A percentile compares a stretch with the other conserved stretches of the same genome.
phyloP scores from a whole-genome alignment of 225 moss, liverwort and hornwort species.

The Anthoceros angustus region DNA sequence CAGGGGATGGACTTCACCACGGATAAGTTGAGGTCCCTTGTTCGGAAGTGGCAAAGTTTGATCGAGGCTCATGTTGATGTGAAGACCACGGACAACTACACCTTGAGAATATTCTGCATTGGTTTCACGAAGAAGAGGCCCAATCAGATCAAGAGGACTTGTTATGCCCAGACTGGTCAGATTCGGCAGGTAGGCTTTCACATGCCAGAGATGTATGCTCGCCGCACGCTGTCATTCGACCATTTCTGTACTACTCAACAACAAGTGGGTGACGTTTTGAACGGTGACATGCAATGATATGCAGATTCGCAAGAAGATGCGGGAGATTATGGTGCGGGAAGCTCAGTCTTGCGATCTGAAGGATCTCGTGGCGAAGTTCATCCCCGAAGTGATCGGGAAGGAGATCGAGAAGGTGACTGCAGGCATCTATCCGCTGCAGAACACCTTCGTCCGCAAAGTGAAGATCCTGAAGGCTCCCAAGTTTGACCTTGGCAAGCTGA shows the following conservation, averaged over 20 bases:
- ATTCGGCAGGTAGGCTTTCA: constrained; percentile 27
- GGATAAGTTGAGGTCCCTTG: constrained; percentile 42
- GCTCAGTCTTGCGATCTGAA: constrained; percentile 37
- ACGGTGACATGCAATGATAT: background rate
- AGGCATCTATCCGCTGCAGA: constrained; percentile 48
- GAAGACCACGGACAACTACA: constrained; percentile 44
- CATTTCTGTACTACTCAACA: too few relatives aligned
- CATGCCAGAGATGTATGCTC: background rate
- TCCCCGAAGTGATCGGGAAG: constrained; percentile 43
- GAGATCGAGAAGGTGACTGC: constrained; percentile 48
- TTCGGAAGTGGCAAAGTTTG: constrained; percentile 55
- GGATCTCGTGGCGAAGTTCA: constrained; percentile 45
- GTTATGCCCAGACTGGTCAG: constrained; percentile 37
- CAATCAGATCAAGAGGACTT: constrained; percentile 44
- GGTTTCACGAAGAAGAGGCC: constrained; percentile 49
- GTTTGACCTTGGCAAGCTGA: constrained; percentile 45
- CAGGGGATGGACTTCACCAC: constrained; percentile 56
- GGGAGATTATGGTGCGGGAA: constrained; percentile 41
- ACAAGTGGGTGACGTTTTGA: too few relatives aligned
- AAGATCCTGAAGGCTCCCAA: constrained; percentile 50
- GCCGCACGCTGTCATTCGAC: background rate
- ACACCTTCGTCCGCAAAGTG: constrained; percentile 36
- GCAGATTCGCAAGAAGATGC: constrained; percentile 40
- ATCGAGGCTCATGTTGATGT: constrained; percentile 47
- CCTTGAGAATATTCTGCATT: constrained; percentile 42